Evolutionary conservation across 805 yeast species (phyloP).

Genomic region (Monosporozyma unispora): DNA sequence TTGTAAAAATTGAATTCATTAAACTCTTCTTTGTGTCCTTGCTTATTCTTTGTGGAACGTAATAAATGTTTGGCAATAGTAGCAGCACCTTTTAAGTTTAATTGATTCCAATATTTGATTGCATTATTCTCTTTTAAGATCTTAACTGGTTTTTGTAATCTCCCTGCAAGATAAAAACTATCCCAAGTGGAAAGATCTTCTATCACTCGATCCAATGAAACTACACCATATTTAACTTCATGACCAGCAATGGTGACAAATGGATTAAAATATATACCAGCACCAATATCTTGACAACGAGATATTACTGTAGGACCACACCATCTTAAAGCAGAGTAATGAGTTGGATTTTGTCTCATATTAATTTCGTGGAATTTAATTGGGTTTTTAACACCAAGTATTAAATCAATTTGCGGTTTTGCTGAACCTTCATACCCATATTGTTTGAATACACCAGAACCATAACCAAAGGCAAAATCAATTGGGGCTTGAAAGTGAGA

Average conservation of each 20-base stretch:
- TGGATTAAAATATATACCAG: conserved; percentile 93
- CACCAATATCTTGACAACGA: conserved; percentile 59
- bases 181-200: conserved; percentile 79
- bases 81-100: conserved; percentile 70
- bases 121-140: conserved; percentile 56
- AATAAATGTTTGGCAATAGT: conserved; percentile 40
- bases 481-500: conserved; percentile 63
- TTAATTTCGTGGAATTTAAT: conserved; percentile 71
- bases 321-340: conserved; percentile 61
- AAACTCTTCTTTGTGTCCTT: conserved; percentile 33
- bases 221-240: conserved; percentile 78
- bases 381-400: conserved; percentile 71
- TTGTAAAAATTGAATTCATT: conserved; percentile 61
- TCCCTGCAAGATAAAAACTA: conserved; percentile 79
- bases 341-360: conserved; percentile 55
- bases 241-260: conserved; percentile 56
- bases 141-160: conserved; percentile 90
- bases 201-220: conserved; percentile 50
- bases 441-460: conserved; percentile 87
- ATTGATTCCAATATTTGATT: conserved; percentile 59
- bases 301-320: conserved; percentile 55
- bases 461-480: conserved; percentile 82
- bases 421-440: conserved; percentile 34
- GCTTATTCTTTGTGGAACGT: conserved; percentile 10
- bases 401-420: conserved; percentile 74